These are phyloP conservation scores for Collybia sp. DNA, from an alignment of 768 basidiomycete genomes.

Conservation along the genomic window DNA sequence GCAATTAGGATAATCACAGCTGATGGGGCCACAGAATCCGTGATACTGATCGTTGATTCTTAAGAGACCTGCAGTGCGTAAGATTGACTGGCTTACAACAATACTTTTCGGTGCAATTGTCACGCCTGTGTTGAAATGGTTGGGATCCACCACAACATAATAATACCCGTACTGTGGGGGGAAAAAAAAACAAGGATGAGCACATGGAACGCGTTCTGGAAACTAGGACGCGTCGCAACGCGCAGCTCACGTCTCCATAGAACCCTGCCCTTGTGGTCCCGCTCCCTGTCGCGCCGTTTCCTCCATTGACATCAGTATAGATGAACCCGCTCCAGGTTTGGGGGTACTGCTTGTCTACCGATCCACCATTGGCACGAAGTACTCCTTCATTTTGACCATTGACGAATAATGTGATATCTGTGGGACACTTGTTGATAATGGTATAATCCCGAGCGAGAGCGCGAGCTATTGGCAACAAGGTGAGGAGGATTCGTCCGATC, in stretches of 20 bases:
- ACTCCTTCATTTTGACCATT: slow-evolving; percentile 6
- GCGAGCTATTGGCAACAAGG: neutral
- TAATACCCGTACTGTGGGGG: slow-evolving; percentile 17
- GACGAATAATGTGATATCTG: slow-evolving; percentile 3
- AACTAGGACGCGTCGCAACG: neutral
- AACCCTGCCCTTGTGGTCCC: slow-evolving; percentile 22
- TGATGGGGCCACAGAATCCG: slow-evolving; percentile 13
- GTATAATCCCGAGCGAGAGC: slow-evolving; percentile 8
- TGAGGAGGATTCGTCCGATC: neutral
- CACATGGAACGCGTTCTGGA: too few relatives aligned
- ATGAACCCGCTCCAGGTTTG: slow-evolving; percentile 19
- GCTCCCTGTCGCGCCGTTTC: slow-evolving; percentile 12
- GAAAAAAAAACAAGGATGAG: neutral
- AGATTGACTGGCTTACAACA: slow-evolving; percentile 10
- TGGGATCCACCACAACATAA: slow-evolving; percentile 23
- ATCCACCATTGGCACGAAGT: slow-evolving; percentile 1
- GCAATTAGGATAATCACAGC: slow-evolving; percentile 16
- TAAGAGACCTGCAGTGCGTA: neutral
- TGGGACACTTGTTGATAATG: slow-evolving; percentile 10
- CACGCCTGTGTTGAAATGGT: slow-evolving; percentile 27
- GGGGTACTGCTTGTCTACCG: slow-evolving; percentile 4
- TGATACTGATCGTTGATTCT: slow-evolving; percentile 6
- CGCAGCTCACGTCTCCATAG: slow-evolving; percentile 14
- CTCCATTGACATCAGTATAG: slow-evolving; percentile 21
- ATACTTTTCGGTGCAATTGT: slow-evolving; percentile 19